Conservation (phyloP, 176 grass and related monocot genomes). For the Musa beccarii region DNA sequence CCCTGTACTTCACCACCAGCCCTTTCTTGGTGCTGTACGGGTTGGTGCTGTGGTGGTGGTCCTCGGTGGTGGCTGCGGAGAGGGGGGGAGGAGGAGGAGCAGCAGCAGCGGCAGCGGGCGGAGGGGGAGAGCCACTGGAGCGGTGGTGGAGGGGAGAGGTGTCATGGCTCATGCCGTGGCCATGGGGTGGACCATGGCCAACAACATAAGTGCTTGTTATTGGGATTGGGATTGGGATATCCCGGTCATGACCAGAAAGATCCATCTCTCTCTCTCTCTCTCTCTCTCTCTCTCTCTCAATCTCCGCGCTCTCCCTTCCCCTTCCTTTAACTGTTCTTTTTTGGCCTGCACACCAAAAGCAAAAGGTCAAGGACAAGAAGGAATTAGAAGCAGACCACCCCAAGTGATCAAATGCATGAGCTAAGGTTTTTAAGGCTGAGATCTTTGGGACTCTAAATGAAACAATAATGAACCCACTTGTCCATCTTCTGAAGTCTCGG, state of each 20-base stretch:
- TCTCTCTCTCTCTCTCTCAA: background rate
- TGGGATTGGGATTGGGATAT: conserved; percentile 8
- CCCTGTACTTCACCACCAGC: conserved; percentile 6
- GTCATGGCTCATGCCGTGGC: too few relatives aligned
- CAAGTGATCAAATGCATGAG: background rate
- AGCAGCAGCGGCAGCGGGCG: background rate
- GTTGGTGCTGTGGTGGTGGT: background rate
- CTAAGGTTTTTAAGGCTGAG: background rate
- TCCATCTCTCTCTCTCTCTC: conserved; percentile 4
- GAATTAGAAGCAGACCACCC: background rate
- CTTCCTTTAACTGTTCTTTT: background rate
- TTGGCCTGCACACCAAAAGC: background rate
- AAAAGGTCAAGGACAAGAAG: background rate
- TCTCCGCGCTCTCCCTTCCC: background rate
- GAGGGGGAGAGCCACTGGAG: conserved; percentile 1
- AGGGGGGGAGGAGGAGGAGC: background rate
- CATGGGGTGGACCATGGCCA: background rate
- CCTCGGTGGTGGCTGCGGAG: background rate
- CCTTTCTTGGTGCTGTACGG: conserved; percentile 3
- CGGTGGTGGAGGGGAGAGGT: background rate
- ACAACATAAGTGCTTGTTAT: conserved; percentile 11
- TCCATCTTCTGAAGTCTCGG: background rate
- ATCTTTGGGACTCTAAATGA: conserved; percentile 1
- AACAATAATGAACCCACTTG: conserved; percentile 1
- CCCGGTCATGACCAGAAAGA: background rate